Base-by-base conservation (phyloP, 2,329 filamentous ascomycete species). In the Corniculantispora saksenae region DNA sequence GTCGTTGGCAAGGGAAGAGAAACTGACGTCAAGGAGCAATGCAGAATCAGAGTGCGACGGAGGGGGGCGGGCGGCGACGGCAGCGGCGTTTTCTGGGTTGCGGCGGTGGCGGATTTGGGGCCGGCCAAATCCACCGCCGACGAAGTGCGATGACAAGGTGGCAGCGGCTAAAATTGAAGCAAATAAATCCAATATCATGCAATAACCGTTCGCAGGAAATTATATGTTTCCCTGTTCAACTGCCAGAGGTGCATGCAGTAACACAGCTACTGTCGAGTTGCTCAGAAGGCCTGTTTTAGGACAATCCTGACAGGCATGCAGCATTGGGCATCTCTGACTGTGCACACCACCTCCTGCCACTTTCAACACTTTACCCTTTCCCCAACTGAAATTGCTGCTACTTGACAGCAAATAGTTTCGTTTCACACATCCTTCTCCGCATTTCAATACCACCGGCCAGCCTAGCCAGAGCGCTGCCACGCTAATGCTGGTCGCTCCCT, bases 1-100 rank as follows among this genome's bases (percentile, higher is more conserved):
- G 60, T 40, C n/a, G 60, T 63, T 47, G 51, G 27, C 19, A 55
- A 55, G 13, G 60, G 12, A 38, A 7, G 48, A 35, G n/a, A 35
- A 56, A 32, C 21, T 63, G 60, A 48, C 51, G 60, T 63, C 51
- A 47, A 63, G 38, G 27, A 35, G 51, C 27, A 23, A 55, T 43
- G 51, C 12, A 38, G 51, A 45, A 48, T 23, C n/a, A 48, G 51
- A 63, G 48, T 27, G 48, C 50, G 60, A 55, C 35, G 47, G 47
- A 45, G 56, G 47, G 32, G 58, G 45, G 23, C 35, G 47, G 40
- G 40, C 55, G 55, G 23, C 40, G 55, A 47, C 55, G n/a, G 45
- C 45, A 40, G 58, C 58, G 47, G 58, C 58, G 58, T 53, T 27
- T 61, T 61, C 38, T 43, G n/a, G 15, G 17, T 27, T 29, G 47